phyloP scores from a whole-genome alignment of 1,284 basidiomycete species.

The Marasmius sp. region DNA sequence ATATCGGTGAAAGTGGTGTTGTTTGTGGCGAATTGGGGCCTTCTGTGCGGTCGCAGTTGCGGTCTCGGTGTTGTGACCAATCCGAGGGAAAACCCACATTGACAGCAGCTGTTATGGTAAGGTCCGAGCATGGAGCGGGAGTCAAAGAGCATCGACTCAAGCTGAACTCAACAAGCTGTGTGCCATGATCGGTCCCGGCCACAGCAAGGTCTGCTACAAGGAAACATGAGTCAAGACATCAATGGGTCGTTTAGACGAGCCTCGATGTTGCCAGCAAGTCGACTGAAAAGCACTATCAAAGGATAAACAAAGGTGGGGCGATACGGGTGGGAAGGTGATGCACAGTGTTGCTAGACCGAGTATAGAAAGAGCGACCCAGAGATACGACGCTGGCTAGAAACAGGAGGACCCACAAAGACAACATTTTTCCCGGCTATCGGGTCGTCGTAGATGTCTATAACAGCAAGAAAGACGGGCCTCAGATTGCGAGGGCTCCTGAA shows the following conservation, averaged over 20 bases:
- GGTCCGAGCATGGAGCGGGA: no score
- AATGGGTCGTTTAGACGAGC: background rate
- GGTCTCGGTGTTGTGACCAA: no score
- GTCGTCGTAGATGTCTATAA: background rate
- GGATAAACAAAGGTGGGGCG: background rate
- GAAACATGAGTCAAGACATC: background rate
- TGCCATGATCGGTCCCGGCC: no score
- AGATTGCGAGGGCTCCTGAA: background rate
- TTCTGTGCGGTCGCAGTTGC: no score
- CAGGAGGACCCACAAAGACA: background rate
- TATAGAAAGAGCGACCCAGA: background rate
- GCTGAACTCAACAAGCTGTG: no score
- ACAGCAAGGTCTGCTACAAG: background rate
- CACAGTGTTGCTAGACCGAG: background rate
- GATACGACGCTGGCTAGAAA: background rate
- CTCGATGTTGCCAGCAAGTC: background rate
- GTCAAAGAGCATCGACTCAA: no score
- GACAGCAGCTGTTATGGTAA: no score
- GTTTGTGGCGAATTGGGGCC: no score
- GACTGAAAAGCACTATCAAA: background rate
- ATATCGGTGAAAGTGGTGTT: no score
- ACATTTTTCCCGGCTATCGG: background rate
- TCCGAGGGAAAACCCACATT: no score
- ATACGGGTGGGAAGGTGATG: background rate
- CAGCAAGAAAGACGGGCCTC: background rate